Evolutionary conservation across 2,329 filamentous ascomycete species (phyloP), one percentile per base, ranked within the genome.

Genomic region (Stachybotrys echinatus): DNA sequence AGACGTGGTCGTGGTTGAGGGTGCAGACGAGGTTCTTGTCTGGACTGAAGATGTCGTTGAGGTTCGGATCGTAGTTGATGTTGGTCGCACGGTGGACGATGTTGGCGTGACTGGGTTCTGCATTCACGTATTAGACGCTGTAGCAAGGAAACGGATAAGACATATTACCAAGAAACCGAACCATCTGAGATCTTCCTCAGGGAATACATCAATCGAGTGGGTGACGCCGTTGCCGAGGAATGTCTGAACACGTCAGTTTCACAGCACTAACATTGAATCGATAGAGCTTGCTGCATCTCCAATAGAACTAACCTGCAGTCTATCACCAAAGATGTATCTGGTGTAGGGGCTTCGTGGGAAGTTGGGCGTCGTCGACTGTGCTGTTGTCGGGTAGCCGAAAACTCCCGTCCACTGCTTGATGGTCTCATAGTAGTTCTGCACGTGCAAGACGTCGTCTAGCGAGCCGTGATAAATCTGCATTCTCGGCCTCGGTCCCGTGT

Each of bases 381-480:
- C 61, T 12, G 60, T 62, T 48, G 65, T 59, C 1, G 57, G 58
- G 18, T 70, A 65, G 4, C 74, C 74, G 49, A 78, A 72, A 1
- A 80, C 73, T 8, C 72, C 74, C 0, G 76, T 73, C 77, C 77
- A 80, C 61, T 79, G 72, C 66, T 81, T 80, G 54, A 79, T 74
- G 40, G 74, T 74, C 65, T 84, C 80, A 27, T 79, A 62, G 58
- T 80, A 80, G 61, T 83, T 83, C 54, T 74, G 70, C 1, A 74
- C 74, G 20, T 69, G 66, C 5, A 83, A 63, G 0, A 73, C 76
- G 3, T 64, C 60, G 57, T 84, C 81, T 4, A 59, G 64, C 21
- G 72, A 74, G 38, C 80, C 80, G 56, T 84, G 80, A 68, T 77
- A 83, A 54, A 83, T 73, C 61, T 82, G 78, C 74, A 84, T 79